Conservation (phyloP, 345 rosid species). For the Gossypium longicalyx region DNA sequence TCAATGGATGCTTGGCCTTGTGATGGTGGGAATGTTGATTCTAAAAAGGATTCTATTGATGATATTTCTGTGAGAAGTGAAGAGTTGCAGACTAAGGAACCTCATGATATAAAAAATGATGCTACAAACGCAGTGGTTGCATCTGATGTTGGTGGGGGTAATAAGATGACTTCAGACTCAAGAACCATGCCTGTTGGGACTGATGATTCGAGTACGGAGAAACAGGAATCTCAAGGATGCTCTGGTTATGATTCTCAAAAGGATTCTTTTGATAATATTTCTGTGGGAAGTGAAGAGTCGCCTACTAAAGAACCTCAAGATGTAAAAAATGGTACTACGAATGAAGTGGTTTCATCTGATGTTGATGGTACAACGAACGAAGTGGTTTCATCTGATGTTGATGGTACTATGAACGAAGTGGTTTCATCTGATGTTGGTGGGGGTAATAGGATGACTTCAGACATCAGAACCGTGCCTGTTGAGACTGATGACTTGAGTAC, state of each 20-base stretch:
- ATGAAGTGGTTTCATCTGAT: conserved; percentile 22
- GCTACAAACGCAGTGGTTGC: not conserved
- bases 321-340: not conserved
- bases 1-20: conserved; percentile 47
- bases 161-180: not conserved
- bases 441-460: conserved; percentile 11
- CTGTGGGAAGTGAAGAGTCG: too few relatives aligned
- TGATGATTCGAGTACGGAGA: not conserved
- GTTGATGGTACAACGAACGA: not conserved
- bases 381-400: conserved; percentile 23
- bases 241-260: not conserved
- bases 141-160: not conserved
- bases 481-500: conserved; percentile 1
- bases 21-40: conserved; percentile 22
- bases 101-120: not conserved
- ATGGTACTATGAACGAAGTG: not conserved
- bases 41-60: conserved; percentile 32
- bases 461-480: conserved; percentile 2
- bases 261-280: too few relatives aligned
- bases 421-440: conserved; percentile 8
- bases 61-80: conserved; percentile 2
- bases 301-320: conserved; percentile 4
- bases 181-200: not conserved
- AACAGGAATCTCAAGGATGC: not conserved
- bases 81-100: not conserved